These are phyloP conservation scores for Cylindrodendrum hubeiense DNA, from an alignment of 2,329 filamentous ascomycete genomes.

Conservation along the genomic window DNA sequence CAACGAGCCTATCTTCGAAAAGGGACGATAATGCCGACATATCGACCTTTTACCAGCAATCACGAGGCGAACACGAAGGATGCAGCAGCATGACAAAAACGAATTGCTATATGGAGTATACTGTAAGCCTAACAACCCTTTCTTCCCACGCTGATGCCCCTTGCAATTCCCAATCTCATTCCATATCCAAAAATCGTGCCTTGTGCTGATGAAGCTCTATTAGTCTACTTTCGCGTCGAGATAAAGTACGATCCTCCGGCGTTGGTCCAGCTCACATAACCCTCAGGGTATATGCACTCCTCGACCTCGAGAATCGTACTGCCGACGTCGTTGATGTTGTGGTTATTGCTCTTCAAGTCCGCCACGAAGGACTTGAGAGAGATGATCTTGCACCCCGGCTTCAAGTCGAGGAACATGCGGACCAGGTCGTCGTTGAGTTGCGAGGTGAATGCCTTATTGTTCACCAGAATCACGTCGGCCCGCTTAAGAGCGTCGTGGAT, in stretches of 20 bases:
- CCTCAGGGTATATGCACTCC: slow-evolving; percentile 70
- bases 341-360: slow-evolving; percentile 78
- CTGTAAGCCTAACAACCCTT: slow-evolving; percentile 44
- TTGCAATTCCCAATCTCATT: slow-evolving; percentile 36
- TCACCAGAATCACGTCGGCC: slow-evolving; percentile 96
- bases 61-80: slow-evolving; percentile 2
- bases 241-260: slow-evolving; percentile 89
- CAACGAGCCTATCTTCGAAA: slow-evolving; percentile 61
- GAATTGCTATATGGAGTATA: slow-evolving; percentile 49
- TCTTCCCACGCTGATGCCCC: slow-evolving; percentile 36
- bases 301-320: slow-evolving; percentile 85
- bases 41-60: slow-evolving; percentile 5
- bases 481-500: slow-evolving; percentile 81
- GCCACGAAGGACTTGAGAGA: slow-evolving; percentile 93
- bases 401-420: slow-evolving; percentile 92
- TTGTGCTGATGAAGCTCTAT: slow-evolving; percentile 47
- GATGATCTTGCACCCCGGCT: slow-evolving; percentile 89
- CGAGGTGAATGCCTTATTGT: slow-evolving; percentile 96
- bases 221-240: slow-evolving; percentile 77
- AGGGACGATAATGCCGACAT: slow-evolving; percentile 38
- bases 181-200: slow-evolving; percentile 29
- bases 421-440: slow-evolving; percentile 87
- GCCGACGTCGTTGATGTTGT: slow-evolving; percentile 83
- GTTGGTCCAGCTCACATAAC: slow-evolving; percentile 93
- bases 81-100: slow-evolving; percentile 30